phyloP scores from a whole-genome alignment of 192 early-diverging fungal genomes.

The Gamsiella multidivaricata region DNA sequence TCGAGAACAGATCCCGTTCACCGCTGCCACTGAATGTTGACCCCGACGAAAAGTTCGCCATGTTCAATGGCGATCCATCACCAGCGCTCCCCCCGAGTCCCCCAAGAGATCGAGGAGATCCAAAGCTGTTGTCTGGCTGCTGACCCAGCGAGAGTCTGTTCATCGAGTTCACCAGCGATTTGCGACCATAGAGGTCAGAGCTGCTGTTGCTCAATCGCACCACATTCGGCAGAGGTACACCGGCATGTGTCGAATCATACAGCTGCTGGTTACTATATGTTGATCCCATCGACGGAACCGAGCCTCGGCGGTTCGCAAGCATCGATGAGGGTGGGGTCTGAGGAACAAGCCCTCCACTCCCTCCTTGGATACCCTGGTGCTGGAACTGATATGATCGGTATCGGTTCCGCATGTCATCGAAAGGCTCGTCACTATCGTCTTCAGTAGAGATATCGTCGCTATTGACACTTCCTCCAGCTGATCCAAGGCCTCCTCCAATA shows the following conservation, averaged over 20 bases:
- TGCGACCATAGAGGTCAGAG: constrained; percentile 48
- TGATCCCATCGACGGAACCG: constrained; percentile 49
- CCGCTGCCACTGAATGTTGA: constrained; percentile 23
- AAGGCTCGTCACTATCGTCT: constrained; percentile 48
- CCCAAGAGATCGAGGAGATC: neutral
- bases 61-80: constrained; percentile 2
- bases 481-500: constrained; percentile 38
- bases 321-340: constrained; percentile 1
- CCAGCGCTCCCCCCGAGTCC: constrained; percentile 4
- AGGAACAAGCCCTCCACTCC: neutral
- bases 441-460: constrained; percentile 52
- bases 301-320: constrained; percentile 31
- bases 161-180: constrained; percentile 42
- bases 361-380: constrained; percentile 4
- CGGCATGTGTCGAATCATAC: constrained; percentile 10
- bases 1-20: constrained; percentile 44
- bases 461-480: constrained; percentile 37
- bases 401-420: constrained; percentile 35
- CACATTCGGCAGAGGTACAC: constrained; percentile 16
- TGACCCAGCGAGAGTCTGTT: constrained; percentile 31
- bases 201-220: constrained; percentile 42
- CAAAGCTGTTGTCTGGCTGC: constrained; percentile 7
- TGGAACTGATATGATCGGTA: constrained; percentile 22
- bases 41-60: constrained; percentile 7
- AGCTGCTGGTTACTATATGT: constrained; percentile 51